Evolutionary conservation across 1,139 yeast genomes (phyloP).

Genomic region (Hyphopichia fennica): DNA sequence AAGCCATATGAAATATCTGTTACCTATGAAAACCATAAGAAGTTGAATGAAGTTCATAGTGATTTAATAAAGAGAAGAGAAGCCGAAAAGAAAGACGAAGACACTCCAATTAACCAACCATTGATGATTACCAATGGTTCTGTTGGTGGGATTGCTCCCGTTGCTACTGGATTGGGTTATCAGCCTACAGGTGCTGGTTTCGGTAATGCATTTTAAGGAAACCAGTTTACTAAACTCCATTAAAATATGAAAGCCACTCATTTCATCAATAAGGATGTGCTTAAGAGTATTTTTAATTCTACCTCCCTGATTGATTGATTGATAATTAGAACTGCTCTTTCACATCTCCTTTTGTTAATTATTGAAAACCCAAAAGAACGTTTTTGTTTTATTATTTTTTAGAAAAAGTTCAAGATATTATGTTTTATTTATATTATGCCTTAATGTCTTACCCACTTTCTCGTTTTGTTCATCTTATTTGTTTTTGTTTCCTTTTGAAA

Average conservation of each 20-base stretch:
- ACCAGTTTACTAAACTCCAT: too few relatives aligned
- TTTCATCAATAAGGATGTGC: too few relatives aligned
- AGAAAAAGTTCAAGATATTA: background rate
- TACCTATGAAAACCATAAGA: conserved; percentile 73
- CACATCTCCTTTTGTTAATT: background rate
- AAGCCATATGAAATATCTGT: conserved; percentile 90
- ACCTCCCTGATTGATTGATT: conserved; percentile 2
- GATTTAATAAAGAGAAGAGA: conserved; percentile 73
- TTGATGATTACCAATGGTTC: conserved; percentile 67
- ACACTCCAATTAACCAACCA: conserved; percentile 48
- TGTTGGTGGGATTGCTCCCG: conserved; percentile 21
- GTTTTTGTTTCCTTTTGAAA: background rate
- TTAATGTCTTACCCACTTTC: background rate
- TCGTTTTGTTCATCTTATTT: too few relatives aligned
- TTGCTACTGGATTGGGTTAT: conserved; percentile 46
- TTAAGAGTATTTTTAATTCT: background rate
- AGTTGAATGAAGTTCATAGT: conserved; percentile 61
- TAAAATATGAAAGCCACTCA: too few relatives aligned
- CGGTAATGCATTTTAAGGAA: conserved; percentile 51
- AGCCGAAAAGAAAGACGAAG: conserved; percentile 57
- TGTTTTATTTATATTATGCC: conserved; percentile 1
- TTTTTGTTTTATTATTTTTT: background rate
- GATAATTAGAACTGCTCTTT: background rate
- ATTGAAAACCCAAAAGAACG: background rate
- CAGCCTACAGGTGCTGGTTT: conserved; percentile 70